phyloP scores from a whole-genome alignment of 345 rosid genomes.

The Sonneratia caseolaris region DNA sequence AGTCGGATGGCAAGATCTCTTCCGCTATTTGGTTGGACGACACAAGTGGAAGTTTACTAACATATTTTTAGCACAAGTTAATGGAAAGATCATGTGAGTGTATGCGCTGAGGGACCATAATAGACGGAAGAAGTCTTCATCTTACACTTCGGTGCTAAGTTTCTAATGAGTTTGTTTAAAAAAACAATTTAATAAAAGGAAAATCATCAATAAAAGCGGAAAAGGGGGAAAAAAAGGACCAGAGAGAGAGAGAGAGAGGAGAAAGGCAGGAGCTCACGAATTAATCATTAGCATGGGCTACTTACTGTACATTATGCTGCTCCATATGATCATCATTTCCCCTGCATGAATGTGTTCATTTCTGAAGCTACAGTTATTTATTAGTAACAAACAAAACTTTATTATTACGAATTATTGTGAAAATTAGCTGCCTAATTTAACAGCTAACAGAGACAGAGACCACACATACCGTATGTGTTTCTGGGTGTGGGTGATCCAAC shows the following conservation, averaged over 20 bases:
- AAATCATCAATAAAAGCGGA: not conserved
- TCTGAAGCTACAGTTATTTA: not conserved
- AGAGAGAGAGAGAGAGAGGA: not conserved
- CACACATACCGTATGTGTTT: not conserved
- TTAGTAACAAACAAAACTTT: not conserved
- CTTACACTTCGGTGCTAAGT: no score
- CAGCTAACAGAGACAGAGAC: not conserved
- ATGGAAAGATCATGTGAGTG: no score
- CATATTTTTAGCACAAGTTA: not conserved
- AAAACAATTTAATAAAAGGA: not conserved
- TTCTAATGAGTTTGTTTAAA: not conserved
- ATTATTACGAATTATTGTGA: not conserved
- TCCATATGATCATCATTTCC: not conserved
- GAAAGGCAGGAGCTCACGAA: not conserved
- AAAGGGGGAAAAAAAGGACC: no score
- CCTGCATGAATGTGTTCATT: not conserved
- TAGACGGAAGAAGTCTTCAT: no score
- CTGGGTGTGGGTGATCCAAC: not conserved
- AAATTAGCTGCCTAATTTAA: not conserved
- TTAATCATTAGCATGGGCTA: not conserved
- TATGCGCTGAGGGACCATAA: no score
- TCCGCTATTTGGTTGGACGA: constrained; percentile 1
- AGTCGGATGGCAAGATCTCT: not conserved
- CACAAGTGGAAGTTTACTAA: not conserved
- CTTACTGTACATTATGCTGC: not conserved